Evolutionary conservation across 441 rosid species (phyloP), one percentile per base, ranked within the genome.

Genomic region (Raphanus hybrid): DNA sequence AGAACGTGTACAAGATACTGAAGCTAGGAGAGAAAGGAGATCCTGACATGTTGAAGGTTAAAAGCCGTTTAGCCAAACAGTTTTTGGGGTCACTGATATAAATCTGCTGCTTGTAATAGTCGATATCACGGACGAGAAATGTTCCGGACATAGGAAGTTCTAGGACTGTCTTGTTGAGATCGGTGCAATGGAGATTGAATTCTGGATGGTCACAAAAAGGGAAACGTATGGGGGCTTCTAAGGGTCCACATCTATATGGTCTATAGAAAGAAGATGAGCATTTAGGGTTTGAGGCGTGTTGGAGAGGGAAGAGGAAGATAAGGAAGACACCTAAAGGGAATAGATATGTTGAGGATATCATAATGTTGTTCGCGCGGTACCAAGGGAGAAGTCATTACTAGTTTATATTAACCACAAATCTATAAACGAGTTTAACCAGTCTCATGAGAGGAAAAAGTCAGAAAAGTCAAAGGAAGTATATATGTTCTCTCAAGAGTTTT

Each of bases 181-280:
- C 26, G 20, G 54, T 69, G 84, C 96, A 89, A 1, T 82, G 68
- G 0, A 89, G 83, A 69, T 66, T 59, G 80, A 91, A 91, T 14
- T 86, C 86, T 1, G 89, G 84, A 71, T 75, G 86, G 6, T 86
- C 85, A 16, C 93, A 88, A 75, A 85, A 91, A 4, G 93, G 96
- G 69, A 87, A 90, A 26, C 86, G 85, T 18, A 88, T 72, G 0
- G 85, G 72, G 52, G 78, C 41, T 66, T 63, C 70, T 67, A 54
- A 70, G 16, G 35, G 48, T 62, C 82, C 71, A 75, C 91, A 90
- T 16, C 14, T 67, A 41, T 71, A 45, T 60, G 69, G 45, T 6
- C 80, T 41, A 60, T 85, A 87, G 35, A 37, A 18, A 26, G 71
- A 62, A 58, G 86, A 76, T 45, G 84, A 67, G 26, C 57, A 64